A percentile compares a stretch with the other conserved stretches of the same genome.
Evolutionary conservation across 345 rosid species (phyloP).

Genomic region (Melaleuca alternifolia): DNA sequence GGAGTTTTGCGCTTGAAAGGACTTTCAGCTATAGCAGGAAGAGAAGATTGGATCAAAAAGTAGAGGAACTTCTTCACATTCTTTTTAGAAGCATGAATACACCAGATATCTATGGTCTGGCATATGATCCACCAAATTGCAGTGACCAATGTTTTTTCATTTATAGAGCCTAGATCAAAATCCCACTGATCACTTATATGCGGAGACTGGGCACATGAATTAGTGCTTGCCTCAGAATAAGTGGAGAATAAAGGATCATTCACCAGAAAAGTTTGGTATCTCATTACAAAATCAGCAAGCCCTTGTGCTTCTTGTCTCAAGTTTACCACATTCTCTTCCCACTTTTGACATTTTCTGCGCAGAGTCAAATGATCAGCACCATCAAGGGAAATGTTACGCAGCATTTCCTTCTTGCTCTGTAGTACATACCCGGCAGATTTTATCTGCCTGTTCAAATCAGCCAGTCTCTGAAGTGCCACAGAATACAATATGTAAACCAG

Average conservation of each 20-base stretch:
- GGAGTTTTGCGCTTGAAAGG: conserved; percentile 10
- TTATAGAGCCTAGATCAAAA: conserved; percentile 42
- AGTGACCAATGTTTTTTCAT: conserved; percentile 39
- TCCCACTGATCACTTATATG: conserved; percentile 34
- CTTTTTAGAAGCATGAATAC: conserved; percentile 47
- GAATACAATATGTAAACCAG: conserved; percentile 46
- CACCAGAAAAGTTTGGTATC: conserved; percentile 23
- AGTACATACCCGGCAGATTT: conserved; percentile 54
- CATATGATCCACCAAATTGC: conserved; percentile 73
- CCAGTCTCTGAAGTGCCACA: conserved; percentile 75
- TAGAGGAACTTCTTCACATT: conserved; percentile 58
- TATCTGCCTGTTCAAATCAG: conserved; percentile 71
- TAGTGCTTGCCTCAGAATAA: conserved; percentile 4
- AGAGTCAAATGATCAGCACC: conserved; percentile 10
- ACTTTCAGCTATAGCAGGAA: conserved; percentile 23
- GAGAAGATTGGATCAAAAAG: conserved; percentile 36
- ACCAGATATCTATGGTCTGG: conserved; percentile 75
- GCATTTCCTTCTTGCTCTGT: conserved; percentile 25
- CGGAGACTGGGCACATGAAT: conserved; percentile 9
- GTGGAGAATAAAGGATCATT: conserved; percentile 13
- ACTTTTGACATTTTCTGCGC: conserved; percentile 25
- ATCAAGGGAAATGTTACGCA: conserved; percentile 30
- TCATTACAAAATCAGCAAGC: conserved; percentile 53
- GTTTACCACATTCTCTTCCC: conserved; percentile 26
- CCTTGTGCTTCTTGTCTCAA: conserved; percentile 61